These are phyloP conservation scores for Curvularia sp. DNA, from an alignment of 2,329 filamentous ascomycete genomes.

Conservation along the genomic window DNA sequence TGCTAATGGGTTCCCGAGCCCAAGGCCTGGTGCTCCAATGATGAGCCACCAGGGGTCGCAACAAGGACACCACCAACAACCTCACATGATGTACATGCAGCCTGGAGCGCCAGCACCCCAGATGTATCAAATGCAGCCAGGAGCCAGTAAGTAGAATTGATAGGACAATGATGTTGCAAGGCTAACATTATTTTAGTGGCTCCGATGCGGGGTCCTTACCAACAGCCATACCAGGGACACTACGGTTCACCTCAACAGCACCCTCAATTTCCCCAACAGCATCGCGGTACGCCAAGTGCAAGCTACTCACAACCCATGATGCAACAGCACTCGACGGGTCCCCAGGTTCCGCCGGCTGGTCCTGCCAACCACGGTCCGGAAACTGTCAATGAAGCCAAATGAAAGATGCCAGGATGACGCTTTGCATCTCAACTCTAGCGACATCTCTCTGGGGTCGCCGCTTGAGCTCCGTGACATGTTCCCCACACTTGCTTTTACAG, in stretches of 20 bases:
- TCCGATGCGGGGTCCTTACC: constrained; percentile 49
- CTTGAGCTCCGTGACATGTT: constrained; percentile 12
- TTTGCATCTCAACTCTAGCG: constrained; percentile 21
- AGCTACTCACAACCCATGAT: constrained; percentile 53
- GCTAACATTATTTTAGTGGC: constrained; percentile 43
- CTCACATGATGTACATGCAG: constrained; percentile 74
- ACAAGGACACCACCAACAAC: constrained; percentile 75
- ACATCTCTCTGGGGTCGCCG: constrained; percentile 15
- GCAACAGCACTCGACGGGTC: constrained; percentile 50
- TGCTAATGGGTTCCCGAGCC: constrained; percentile 84
- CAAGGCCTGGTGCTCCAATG: constrained; percentile 80
- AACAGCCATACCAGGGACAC: constrained; percentile 51
- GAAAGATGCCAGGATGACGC: constrained; percentile 24
- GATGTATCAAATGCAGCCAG: constrained; percentile 74
- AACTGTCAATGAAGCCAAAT: constrained; percentile 48
- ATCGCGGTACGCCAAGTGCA: constrained; percentile 51
- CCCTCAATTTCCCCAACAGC: constrained; percentile 50
- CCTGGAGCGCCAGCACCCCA: constrained; percentile 78
- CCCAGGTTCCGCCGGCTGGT: constrained; percentile 46
- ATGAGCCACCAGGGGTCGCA: constrained; percentile 96
- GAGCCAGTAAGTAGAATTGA: constrained; percentile 69
- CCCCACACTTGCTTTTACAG: constrained; percentile 25
- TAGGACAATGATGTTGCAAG: neutral
- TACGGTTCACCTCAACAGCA: constrained; percentile 52
- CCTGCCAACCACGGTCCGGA: constrained; percentile 46